Evolutionary conservation across 352 stramenopile species (phyloP).

Genomic region (Globisporangium abappressorium): DNA sequence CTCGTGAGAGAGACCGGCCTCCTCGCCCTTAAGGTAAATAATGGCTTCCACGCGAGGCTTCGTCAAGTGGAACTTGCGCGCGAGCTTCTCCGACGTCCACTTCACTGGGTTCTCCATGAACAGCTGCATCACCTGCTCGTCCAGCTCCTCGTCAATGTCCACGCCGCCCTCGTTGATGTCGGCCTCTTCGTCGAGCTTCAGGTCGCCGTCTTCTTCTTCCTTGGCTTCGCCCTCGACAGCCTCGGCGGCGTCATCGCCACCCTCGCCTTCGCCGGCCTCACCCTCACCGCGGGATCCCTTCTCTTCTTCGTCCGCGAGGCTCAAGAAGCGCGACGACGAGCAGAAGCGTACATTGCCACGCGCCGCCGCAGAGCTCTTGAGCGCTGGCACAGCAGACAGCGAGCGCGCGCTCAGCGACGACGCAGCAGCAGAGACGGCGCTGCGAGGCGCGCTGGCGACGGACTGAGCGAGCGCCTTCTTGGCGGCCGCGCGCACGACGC

Average conservation of each 20-base stretch:
- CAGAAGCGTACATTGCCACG: constrained; percentile 24
- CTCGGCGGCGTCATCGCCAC: constrained; percentile 15
- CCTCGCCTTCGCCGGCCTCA: constrained; percentile 21
- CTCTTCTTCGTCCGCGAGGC: constrained; percentile 58
- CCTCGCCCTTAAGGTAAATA: constrained; percentile 75
- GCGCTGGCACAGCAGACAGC: constrained; percentile 5
- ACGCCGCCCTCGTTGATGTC: constrained; percentile 77
- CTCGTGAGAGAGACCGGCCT: constrained; percentile 48
- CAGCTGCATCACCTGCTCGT: constrained; percentile 74
- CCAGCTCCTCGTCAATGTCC: constrained; percentile 64
- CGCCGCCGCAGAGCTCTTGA: background rate
- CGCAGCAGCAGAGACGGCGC: background rate
- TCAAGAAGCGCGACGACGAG: constrained; percentile 75
- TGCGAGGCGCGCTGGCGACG: constrained; percentile 4
- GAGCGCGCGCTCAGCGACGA: constrained; percentile 1
- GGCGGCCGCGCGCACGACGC: constrained; percentile 20
- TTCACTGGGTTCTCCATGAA: constrained; percentile 86
- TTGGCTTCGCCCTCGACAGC: constrained; percentile 27
- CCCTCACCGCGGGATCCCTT: constrained; percentile 20
- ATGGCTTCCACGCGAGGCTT: constrained; percentile 80
- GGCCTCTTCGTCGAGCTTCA: constrained; percentile 51
- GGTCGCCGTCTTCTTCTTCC: constrained; percentile 58
- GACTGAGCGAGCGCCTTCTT: constrained; percentile 14
- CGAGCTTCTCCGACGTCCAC: constrained; percentile 84
- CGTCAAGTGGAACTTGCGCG: constrained; percentile 66